phyloP scores from a whole-genome alignment of 441 rosid genomes.

The Isatis lusitanica region DNA sequence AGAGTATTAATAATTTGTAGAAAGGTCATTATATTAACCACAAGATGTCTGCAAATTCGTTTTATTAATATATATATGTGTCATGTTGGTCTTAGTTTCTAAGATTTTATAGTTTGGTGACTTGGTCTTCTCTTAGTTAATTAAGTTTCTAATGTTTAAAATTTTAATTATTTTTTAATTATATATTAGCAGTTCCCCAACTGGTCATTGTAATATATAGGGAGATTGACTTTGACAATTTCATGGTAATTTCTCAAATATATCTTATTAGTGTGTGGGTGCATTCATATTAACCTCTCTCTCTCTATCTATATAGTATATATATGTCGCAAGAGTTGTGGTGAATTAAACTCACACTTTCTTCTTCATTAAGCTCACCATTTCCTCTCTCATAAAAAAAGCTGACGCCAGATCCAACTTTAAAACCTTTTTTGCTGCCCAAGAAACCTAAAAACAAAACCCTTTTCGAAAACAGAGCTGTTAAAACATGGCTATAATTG shows the following conservation, averaged over 20 bases:
- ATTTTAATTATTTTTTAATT: too few species aligned
- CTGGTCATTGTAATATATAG: too few species aligned
- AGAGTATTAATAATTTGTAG: too few species aligned
- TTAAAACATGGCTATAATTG: neutral
- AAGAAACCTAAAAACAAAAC: neutral
- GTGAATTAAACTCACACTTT: neutral
- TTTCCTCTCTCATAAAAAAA: neutral
- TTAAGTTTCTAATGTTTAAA: neutral
- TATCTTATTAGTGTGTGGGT: too few species aligned
- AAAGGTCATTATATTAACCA: neutral
- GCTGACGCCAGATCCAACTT: neutral
- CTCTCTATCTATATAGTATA: too few species aligned
- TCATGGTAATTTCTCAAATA: neutral
- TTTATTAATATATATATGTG: neutral
- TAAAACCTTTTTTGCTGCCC: neutral
- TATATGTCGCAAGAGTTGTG: neutral
- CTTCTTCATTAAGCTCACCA: neutral
- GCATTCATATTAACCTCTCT: too few species aligned
- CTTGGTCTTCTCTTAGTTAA: neutral
- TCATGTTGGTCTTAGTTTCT: neutral
- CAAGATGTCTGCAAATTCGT: neutral
- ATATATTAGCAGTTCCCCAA: too few species aligned
- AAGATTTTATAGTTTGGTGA: neutral
- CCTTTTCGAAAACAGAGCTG: neutral
- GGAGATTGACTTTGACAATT: neutral